Evolutionary conservation across 805 yeast species (phyloP).

Genomic region (Candida tammaniensis): DNA sequence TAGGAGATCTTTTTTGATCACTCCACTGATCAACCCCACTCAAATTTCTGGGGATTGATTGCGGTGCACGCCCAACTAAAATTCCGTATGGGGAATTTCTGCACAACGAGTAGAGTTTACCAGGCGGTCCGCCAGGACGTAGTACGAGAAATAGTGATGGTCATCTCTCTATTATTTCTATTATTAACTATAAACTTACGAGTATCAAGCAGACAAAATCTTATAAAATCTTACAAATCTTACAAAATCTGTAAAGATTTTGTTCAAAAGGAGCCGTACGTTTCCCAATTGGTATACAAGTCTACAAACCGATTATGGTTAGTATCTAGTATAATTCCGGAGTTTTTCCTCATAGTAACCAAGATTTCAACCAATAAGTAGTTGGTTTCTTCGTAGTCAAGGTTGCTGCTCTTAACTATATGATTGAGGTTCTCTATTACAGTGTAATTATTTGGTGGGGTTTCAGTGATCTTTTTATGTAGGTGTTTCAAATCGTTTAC

Average conservation of each 20-base stretch:
- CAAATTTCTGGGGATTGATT: conserved; percentile 3
- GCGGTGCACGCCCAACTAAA: conserved; percentile 1
- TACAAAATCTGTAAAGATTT: too few relatives aligned
- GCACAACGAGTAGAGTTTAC: too few relatives aligned
- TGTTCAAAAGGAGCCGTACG: too few relatives aligned
- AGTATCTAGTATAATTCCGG: conserved; percentile 7
- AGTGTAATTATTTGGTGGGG: background rate
- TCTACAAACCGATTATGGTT: background rate
- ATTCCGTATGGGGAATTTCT: too few relatives aligned
- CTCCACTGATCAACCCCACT: conserved; percentile 8
- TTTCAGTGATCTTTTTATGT: background rate
- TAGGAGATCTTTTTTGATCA: background rate
- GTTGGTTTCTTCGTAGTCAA: conserved; percentile 10
- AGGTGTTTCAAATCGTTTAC: conserved; percentile 8
- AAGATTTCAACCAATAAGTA: conserved; percentile 11
- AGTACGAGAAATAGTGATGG: too few relatives aligned
- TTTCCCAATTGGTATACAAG: background rate
- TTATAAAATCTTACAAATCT: too few relatives aligned
- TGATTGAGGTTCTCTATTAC: conserved; percentile 13
- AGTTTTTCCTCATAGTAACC: conserved; percentile 7
- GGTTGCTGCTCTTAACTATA: conserved; percentile 7
- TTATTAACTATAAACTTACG: too few relatives aligned
- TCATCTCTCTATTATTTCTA: too few relatives aligned
- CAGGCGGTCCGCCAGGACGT: too few relatives aligned
- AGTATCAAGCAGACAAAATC: too few relatives aligned